Evolutionary conservation across 495 filamentous ascomycete species (phyloP).

Genomic region (Hamigera avellanea): DNA sequence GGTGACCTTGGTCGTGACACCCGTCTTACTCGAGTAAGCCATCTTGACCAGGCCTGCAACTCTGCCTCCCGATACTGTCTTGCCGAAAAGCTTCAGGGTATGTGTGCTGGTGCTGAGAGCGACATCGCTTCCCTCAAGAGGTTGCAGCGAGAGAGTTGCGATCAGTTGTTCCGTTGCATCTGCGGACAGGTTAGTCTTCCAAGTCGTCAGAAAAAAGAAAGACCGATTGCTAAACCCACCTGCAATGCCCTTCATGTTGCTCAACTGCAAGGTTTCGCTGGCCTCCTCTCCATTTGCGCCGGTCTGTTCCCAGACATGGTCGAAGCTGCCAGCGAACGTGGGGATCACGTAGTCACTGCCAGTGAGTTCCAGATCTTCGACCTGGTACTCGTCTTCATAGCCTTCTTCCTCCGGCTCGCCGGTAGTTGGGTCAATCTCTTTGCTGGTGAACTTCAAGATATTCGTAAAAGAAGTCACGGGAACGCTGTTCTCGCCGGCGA

Average conservation of each 20-base stretch:
- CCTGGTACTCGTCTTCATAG: constrained; percentile 96
- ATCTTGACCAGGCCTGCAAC: constrained; percentile 84
- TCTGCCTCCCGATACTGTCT: constrained; percentile 82
- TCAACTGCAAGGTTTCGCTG: constrained; percentile 83
- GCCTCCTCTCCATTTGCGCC: constrained; percentile 80
- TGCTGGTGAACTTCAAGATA: constrained; percentile 89
- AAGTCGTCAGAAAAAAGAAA: not conserved
- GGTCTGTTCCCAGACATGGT: constrained; percentile 93
- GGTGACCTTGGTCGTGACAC: constrained; percentile 89
- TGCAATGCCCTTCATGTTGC: constrained; percentile 80
- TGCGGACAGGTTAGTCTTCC: constrained; percentile 34
- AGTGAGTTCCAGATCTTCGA: constrained; percentile 82
- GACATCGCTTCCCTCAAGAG: constrained; percentile 87
- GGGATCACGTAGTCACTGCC: constrained; percentile 93
- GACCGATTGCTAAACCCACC: constrained; percentile 45
- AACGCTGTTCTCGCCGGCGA: constrained; percentile 54
- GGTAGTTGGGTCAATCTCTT: constrained; percentile 94
- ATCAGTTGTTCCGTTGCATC: constrained; percentile 90
- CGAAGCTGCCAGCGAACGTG: constrained; percentile 87
- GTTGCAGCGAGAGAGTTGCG: constrained; percentile 79
- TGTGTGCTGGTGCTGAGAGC: constrained; percentile 80
- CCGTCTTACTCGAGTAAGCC: constrained; percentile 85
- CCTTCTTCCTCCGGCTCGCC: constrained; percentile 83
- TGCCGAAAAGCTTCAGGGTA: constrained; percentile 89
- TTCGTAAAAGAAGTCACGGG: constrained; percentile 78